phyloP scores from a whole-genome alignment of 2,329 filamentous ascomycete genomes.

The Penicillium sp. region DNA sequence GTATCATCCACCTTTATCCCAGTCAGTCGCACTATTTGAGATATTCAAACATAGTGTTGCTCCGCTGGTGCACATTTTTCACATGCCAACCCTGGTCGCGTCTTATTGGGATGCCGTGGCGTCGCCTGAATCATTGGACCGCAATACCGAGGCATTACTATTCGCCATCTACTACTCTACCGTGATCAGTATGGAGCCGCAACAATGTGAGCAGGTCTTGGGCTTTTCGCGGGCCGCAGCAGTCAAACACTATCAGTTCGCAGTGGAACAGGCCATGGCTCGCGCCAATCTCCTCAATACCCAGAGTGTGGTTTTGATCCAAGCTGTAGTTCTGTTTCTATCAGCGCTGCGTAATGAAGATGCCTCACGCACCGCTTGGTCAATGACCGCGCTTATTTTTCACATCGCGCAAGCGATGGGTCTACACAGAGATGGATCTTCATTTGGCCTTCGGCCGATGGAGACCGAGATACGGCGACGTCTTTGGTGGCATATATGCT shows the following conservation, averaged over 20 bases:
- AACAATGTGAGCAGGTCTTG: slow-evolving; percentile 52
- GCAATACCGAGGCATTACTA: slow-evolving; percentile 58
- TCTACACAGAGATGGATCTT: slow-evolving; percentile 47
- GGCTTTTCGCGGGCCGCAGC: slow-evolving; percentile 52
- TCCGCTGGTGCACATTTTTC: slow-evolving; percentile 59
- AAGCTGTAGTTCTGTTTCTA: slow-evolving; percentile 63
- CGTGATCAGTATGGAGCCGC: slow-evolving; percentile 54
- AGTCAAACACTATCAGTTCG: slow-evolving; percentile 59
- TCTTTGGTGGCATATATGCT: slow-evolving; percentile 53
- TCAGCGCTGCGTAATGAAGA: slow-evolving; percentile 45
- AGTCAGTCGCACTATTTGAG: slow-evolving; percentile 21
- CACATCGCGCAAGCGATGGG: slow-evolving; percentile 37
- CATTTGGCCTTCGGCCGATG: slow-evolving; percentile 48
- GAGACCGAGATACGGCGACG: slow-evolving; percentile 54
- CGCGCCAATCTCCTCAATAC: slow-evolving; percentile 62
- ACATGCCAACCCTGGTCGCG: slow-evolving; percentile 55
- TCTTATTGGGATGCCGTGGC: slow-evolving; percentile 52
- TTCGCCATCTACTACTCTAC: slow-evolving; percentile 64
- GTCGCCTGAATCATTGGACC: slow-evolving; percentile 51
- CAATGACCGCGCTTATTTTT: slow-evolving; percentile 35
- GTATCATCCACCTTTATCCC: slow-evolving; percentile 52
- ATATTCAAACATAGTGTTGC: slow-evolving; percentile 46
- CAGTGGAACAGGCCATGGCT: slow-evolving; percentile 61
- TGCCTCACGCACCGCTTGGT: slow-evolving; percentile 33
- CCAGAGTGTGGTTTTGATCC: slow-evolving; percentile 60